Evolutionary conservation across 2,329 filamentous ascomycete genomes (phyloP), one percentile per base, ranked within the genome.

Genomic region (Aaosphaeria arxii): DNA sequence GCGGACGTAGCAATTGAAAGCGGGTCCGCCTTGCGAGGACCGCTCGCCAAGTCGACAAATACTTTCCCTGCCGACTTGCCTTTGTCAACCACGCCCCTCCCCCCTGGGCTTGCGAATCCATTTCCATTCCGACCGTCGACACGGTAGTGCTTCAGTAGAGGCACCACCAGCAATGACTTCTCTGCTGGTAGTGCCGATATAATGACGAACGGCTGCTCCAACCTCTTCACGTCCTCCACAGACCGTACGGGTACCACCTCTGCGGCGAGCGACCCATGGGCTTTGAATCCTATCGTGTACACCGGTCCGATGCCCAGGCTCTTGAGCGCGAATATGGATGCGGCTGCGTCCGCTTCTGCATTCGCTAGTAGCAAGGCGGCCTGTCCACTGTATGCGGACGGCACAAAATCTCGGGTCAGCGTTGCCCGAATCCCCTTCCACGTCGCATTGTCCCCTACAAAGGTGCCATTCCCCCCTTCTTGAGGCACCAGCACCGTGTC

Each of bases 361-460:
- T 82, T 85, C 6, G 88, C 87, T 7, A 95, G 74, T 11, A 95
- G 81, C 40, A 95, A 82, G 2, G 88, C 89, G 4, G 88, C 83
- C 42, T 88, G 83, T 39, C 84, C 85, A 55, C 81, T 82, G 67
- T 92, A 95, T 1, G 89, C 89, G 4, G 88, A 91, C 0, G 89
- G 89, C 0, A 91, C 87, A 56, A 91, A 85, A 59, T 95, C 89
- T 24, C 87, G 81, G 4, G 86, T 94, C 49, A 95, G 75, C 0
- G 89, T 91, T 45, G 88, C 87, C 42, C 90, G 78, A 48, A 95
- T 92, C 1, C 89, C 89, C 67, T 89, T 90, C 88, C 89, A 94
- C 11, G 85, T 84, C 7, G 88, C 87, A 57, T 95, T 95, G 59
- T 94, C 89, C 42, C 90, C 87, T 11, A 91, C 74, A 38, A 92